phyloP scores from a whole-genome alignment of 139 green algal genomes.

The Nannochloris sp. region DNA sequence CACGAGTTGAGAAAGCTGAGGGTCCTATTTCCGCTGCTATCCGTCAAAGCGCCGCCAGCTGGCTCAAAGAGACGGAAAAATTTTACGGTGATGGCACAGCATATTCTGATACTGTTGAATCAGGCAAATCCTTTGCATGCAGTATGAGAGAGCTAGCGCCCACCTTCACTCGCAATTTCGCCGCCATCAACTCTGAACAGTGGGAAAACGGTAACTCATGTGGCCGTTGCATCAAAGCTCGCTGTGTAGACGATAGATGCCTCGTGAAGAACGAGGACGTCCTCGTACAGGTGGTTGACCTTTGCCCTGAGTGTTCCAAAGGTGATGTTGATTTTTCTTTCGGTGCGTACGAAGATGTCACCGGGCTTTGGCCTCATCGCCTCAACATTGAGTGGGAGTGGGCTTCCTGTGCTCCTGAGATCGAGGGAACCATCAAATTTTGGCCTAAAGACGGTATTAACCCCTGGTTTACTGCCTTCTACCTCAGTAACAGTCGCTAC shows the following conservation, averaged over 20 bases:
- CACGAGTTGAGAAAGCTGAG: too few species aligned
- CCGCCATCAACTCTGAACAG: not conserved
- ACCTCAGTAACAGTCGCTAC: conserved; percentile 4
- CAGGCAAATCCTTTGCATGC: conserved; percentile 11
- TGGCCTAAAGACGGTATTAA: conserved; percentile 10
- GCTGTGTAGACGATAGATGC: conserved; percentile 5
- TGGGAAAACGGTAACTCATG: conserved; percentile 1
- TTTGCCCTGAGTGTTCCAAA: conserved; percentile 11
- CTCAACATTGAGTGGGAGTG: not conserved
- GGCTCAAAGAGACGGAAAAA: too few species aligned
- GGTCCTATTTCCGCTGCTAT: too few species aligned
- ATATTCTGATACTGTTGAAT: conserved; percentile 1
- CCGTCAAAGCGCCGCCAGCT: too few species aligned
- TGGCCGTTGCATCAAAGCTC: conserved; percentile 3
- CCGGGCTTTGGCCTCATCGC: conserved; percentile 1
- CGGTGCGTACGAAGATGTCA: conserved; percentile 8
- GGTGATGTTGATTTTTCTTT: conserved; percentile 12
- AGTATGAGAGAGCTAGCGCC: conserved; percentile 4
- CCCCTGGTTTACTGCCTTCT: conserved; percentile 10
- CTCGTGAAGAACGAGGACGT: not conserved
- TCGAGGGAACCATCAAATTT: too few species aligned
- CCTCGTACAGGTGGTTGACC: conserved; percentile 20
- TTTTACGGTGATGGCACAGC: too few species aligned
- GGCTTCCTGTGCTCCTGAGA: too few species aligned
- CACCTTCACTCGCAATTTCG: not conserved